A percentile compares a stretch with the other conserved stretches of the same genome.
Conservation (phyloP, 208 protist species). For the Crithidia bombi region DNA sequence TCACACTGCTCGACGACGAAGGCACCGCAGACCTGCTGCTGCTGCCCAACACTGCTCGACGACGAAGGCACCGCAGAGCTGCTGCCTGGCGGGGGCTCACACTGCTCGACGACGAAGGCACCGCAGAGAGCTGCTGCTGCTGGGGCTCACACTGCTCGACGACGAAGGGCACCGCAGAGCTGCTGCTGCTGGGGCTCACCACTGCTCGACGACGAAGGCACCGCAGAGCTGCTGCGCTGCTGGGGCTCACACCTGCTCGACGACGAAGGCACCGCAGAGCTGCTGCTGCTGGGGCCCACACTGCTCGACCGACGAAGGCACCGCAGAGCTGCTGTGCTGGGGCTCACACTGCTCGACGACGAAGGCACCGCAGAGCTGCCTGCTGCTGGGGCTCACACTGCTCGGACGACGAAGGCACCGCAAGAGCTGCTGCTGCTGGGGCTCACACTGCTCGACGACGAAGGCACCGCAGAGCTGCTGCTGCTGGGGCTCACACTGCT, state of each 20-base stretch:
- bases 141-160: too few relatives aligned
- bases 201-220: neutral
- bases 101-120: too few relatives aligned
- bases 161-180: too few relatives aligned
- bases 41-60: neutral
- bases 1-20: too few relatives aligned
- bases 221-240: constrained; percentile 1
- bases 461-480: neutral
- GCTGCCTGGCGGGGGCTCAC: too few relatives aligned
- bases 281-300: too few relatives aligned
- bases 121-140: too few relatives aligned
- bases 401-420: neutral
- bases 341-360: neutral
- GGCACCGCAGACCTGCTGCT: neutral
- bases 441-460: neutral
- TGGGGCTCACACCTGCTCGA: neutral
- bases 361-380: neutral
- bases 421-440: neutral
- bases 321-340: neutral
- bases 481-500: neutral
- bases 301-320: too few relatives aligned
- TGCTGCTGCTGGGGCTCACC: neutral
- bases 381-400: neutral
- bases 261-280: too few relatives aligned
- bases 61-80: neutral